Conservation (phyloP, 1,284 basidiomycete genomes). For the Austroboletus sp. region DNA sequence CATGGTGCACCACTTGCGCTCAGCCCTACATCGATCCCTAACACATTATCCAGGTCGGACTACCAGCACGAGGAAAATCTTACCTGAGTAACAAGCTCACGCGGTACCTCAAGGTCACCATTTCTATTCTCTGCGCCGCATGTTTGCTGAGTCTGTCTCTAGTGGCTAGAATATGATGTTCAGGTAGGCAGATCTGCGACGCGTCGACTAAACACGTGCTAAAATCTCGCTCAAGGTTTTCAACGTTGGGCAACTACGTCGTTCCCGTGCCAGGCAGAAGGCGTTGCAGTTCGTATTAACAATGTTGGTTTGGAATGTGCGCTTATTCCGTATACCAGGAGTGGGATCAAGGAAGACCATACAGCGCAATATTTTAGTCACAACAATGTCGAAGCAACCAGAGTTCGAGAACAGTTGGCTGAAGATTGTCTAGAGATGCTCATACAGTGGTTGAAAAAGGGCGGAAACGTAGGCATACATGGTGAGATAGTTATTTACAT, state of each 20-base stretch:
- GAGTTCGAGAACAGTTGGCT: slow-evolving; percentile 77
- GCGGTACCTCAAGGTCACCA: slow-evolving; percentile 66
- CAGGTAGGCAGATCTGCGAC: slow-evolving; percentile 47
- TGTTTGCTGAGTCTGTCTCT: slow-evolving; percentile 11
- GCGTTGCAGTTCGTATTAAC: slow-evolving; percentile 56
- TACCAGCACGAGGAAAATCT: slow-evolving; percentile 80
- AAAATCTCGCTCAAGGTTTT: slow-evolving; percentile 62
- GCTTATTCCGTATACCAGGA: slow-evolving; percentile 35
- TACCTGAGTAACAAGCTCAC: slow-evolving; percentile 81
- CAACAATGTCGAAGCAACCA: slow-evolving; percentile 73
- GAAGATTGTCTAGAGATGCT: slow-evolving; percentile 91
- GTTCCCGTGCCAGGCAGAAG: slow-evolving; percentile 77
- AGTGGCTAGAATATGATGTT: slow-evolving; percentile 99
- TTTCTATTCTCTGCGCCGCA: background rate
- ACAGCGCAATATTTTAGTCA: slow-evolving; percentile 90
- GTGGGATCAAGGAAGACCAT: slow-evolving; percentile 83
- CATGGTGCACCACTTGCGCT: slow-evolving; percentile 57
- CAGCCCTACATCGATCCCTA: background rate
- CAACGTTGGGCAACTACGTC: slow-evolving; percentile 93
- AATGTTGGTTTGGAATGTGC: background rate
- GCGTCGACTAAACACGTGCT: background rate
- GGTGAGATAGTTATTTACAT: slow-evolving; percentile 45
- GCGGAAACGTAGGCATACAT: slow-evolving; percentile 97
- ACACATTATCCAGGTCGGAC: slow-evolving; percentile 53
- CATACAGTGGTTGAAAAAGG: slow-evolving; percentile 89